Conservation (phyloP, 768 basidiomycete genomes). For the Melanogaster broomeanus region DNA sequence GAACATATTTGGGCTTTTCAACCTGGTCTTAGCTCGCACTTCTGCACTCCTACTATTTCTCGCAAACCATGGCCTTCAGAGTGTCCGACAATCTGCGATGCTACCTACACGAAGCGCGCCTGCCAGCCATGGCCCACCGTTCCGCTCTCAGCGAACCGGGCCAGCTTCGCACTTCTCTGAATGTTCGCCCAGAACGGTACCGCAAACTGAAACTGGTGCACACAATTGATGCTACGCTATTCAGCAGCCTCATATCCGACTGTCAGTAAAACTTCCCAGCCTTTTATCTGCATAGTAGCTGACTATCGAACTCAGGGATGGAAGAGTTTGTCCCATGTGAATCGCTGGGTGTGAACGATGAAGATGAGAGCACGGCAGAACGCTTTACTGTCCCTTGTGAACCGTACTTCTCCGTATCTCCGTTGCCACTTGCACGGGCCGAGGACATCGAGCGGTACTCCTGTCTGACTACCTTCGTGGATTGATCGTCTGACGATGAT, state of each 20-base stretch:
- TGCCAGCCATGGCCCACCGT: constrained; percentile 44
- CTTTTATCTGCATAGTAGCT: constrained; percentile 1
- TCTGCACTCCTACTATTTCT: not conserved
- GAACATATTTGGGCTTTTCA: too few species aligned
- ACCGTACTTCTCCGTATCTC: constrained; percentile 37
- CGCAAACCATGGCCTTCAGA: constrained; percentile 26
- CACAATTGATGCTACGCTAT: constrained; percentile 26
- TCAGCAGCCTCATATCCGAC: constrained; percentile 35
- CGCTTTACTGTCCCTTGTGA: constrained; percentile 46
- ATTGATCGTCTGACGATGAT: constrained; percentile 1
- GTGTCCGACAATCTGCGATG: constrained; percentile 45
- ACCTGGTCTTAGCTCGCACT: too few species aligned
- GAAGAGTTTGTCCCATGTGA: constrained; percentile 36
- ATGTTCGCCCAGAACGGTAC: constrained; percentile 48
- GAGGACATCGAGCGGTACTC: constrained; percentile 46
- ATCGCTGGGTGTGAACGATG: constrained; percentile 38
- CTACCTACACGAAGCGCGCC: constrained; percentile 47
- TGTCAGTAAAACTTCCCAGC: constrained; percentile 35
- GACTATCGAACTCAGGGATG: constrained; percentile 36
- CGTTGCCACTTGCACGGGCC: constrained; percentile 37
- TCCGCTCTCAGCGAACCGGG: constrained; percentile 35
- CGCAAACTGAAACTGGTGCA: constrained; percentile 54
- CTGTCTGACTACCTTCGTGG: not conserved
- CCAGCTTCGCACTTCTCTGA: constrained; percentile 19
- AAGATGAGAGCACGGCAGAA: constrained; percentile 41